Evolutionary conservation across 345 rosid species (phyloP).

Genomic region (Physaria fendleri): DNA sequence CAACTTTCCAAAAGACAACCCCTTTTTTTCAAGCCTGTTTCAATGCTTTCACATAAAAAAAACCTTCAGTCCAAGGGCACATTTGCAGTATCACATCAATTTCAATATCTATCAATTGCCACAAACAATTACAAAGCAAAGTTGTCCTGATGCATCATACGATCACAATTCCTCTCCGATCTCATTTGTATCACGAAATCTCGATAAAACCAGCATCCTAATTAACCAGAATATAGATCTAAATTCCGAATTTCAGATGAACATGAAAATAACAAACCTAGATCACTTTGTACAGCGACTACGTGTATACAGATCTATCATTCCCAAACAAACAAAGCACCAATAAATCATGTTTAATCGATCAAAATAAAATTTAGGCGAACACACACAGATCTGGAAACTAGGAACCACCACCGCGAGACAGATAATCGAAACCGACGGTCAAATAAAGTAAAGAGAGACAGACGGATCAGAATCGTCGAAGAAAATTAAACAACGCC

Average conservation of each 20-base stretch:
- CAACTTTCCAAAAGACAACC: conserved; percentile 55
- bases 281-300: background rate
- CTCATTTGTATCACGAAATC: background rate
- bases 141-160: background rate
- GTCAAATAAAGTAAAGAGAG: too few species aligned
- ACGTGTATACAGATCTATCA: conserved; percentile 13
- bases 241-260: conserved; percentile 2
- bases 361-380: background rate
- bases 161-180: background rate
- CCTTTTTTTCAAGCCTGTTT: conserved; percentile 39
- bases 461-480: too few species aligned
- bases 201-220: background rate
- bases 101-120: background rate
- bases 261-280: background rate
- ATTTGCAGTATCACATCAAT: background rate
- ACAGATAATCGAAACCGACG: background rate
- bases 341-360: background rate
- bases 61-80: background rate
- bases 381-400: conserved; percentile 19
- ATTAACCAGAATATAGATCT: conserved; percentile 4
- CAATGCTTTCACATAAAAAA: background rate
- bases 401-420: conserved; percentile 3
- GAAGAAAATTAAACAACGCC: too few species aligned
- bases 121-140: background rate
- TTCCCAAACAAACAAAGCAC: background rate